Base-by-base conservation (phyloP, 2,329 filamentous ascomycete genomes). In the Fusarium concolor region DNA sequence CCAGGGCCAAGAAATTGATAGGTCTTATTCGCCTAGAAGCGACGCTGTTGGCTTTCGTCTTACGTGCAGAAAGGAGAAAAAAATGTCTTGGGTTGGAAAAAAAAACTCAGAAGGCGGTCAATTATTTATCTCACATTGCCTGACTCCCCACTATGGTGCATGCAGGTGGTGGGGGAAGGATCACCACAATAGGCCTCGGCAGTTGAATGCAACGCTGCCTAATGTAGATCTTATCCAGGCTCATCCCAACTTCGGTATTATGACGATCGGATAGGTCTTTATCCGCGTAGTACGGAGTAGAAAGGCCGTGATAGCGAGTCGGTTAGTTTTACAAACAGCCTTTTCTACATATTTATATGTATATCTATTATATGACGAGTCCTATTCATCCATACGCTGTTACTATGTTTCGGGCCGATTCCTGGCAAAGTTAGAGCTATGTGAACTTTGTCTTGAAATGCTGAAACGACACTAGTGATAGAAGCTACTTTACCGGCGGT, bases 21-120 rank as follows among this genome's bases (percentile, higher is more conserved):
- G 29, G n/a, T 42, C 26, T 42, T 24, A 15, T 8, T 29, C 24
- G 35, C 15, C 39, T 29, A 18, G n/a, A n/a, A 12, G 10, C 2
- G 26, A 26, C 22, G 6, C 22, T 24, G 22, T 24, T 24, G 26
- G 2, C 8, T 26, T 26, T 26, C 26, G 26, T 26, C 26, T 26
- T 26, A 26, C 9, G 26, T 26, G 26, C 26, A 26, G 26, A 26
- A 26, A 26, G 8, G 8, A 10, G 11, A 37, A 10, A 17, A 33
- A 33, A 33, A 24, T 7, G 20, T 33, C 24, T 15, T 31, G 28
- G 26, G 29, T 24, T 14, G 20, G 4, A 38, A 51, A 41, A 60
- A 42, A 60, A 51, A 51, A 15, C 37, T 59, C 29, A 60, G 54
- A 60, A 28, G 55, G 56, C 56, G 56, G 54, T 60, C 54, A 60